Evolutionary conservation across 257 asterid genomes (phyloP), one percentile per base, ranked within the genome.

Genomic region (Solanum chilense): DNA sequence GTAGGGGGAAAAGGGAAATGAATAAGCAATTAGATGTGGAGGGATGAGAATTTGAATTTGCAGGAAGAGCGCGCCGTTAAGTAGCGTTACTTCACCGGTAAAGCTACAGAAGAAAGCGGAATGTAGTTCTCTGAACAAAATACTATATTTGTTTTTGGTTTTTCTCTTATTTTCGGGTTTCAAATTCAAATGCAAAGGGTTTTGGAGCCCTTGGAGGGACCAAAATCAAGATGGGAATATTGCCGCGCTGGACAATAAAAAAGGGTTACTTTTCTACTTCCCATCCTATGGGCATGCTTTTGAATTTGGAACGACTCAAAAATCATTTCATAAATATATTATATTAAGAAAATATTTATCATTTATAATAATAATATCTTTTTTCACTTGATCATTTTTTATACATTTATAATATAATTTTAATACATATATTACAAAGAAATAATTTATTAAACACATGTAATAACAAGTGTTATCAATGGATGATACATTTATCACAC

Each of bases 111-210:
- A 44, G 58, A 77, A 44, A 76, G 29, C 47, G 21, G 33, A 21
- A 80, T 47, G 69, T 15, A 44, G 10, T 77, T 44, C 39, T 44
- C 39, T 80, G 68, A 80, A 45, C 41, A 45, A 78, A 78, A 45
- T 78, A 23, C 35, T 33, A 33, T 3, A 20, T 60, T 52, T 31
- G 39, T 12, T 69, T 56, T 76, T 16, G 13, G 13, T 84, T 25
- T 25, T 66, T 7, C 12, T 7, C 12, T 23, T 42, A 64, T 27
- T 31, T 39, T 73, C 25, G 25, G 47, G 83, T 87, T 90, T 90
- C 90, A 90, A 90, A 90, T 90, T 90, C 91, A 90, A 90, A 90
- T 15, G 47, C 31, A 18, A 88, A 71, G 69, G 81, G 49, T 74
- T 33, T 33, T 37, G 82, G 82, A 74, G 52, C 82, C 82, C 82